Evolutionary conservation across 805 yeast genomes (phyloP), one percentile per base, ranked within the genome.

Genomic region (Priceomyces melissophilus): DNA sequence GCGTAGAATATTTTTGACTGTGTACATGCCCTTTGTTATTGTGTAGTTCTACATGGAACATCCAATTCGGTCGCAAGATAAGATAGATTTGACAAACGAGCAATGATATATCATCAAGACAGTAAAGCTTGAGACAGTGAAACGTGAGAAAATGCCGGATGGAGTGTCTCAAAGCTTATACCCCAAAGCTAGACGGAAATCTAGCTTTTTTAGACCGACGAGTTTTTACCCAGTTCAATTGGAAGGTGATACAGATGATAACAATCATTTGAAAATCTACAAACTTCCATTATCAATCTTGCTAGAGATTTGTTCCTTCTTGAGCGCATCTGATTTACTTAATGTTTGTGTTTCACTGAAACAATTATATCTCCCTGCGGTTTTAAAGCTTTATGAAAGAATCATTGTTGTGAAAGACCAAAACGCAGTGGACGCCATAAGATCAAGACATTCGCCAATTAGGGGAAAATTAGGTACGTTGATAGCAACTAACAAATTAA

Each of bases 341-440:
- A 52, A 41, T 16, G 32, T 58, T 6, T 53, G 61, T 26, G 26
- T 50, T 4, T 38, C 54, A 3, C 50, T 58, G 32, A 45, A 50
- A 27, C 38, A 44, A 35, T 48, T 59, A n/a, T 61, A 58, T 38
- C 42, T 55, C 12, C 64, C 61, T 2, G 63, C 66, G 1, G 52
- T 51, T 1, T 41, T 41, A 17, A 47, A 53, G 23, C 35, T 63
- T 10, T 60, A 61, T 44, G 41, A 44, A 11, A 50, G 47, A 25
- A 48, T 61, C 9, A 45, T 55, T 2, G 44, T 63, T 14, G 43
- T 51, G 7, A 48, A 38, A 12, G 52, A 52, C 15, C 23, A 28
- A 14, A 43, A 32, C 6, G 14, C 30, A 37, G 32, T 36, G 37
- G 14, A 12, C 8, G 15, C 40, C 37, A 29, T 41, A 45, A 6